These are phyloP conservation scores for Lotus japonicus DNA, from an alignment of 306 rosid genomes.

Conservation along the genomic window DNA sequence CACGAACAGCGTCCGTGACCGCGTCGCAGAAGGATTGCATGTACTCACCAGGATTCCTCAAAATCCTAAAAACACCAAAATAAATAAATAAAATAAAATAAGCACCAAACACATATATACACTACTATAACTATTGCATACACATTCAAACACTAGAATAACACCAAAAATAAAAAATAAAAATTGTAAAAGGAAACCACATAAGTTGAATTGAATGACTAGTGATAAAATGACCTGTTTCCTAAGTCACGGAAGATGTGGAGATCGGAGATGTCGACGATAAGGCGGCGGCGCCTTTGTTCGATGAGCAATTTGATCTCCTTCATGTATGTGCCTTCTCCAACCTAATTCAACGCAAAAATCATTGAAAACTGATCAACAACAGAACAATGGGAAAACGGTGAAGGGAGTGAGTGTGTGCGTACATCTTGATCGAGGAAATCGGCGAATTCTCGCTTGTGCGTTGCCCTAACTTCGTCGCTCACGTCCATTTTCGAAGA, in stretches of 20 bases:
- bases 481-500: no score
- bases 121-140: no score
- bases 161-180: no score
- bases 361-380: not conserved
- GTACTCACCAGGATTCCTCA: conserved; percentile 82
- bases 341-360: conserved; percentile 23
- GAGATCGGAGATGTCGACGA: conserved; percentile 87
- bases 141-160: no score
- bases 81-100: no score
- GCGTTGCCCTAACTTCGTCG: no score
- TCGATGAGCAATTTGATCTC: conserved; percentile 76
- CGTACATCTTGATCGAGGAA: conserved; percentile 82
- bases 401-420: not conserved
- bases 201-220: no score
- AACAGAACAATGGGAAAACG: not conserved
- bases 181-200: no score
- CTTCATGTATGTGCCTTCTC: conserved; percentile 66
- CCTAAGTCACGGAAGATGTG: conserved; percentile 81
- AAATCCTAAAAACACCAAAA: conserved; percentile 37
- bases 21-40: conserved; percentile 81
- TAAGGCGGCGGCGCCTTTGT: conserved; percentile 77
- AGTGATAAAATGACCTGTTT: conserved; percentile 33
- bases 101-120: no score
- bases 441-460: not conserved
- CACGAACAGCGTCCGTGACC: conserved; percentile 70